A percentile compares a stretch with the other conserved stretches of the same genome.
phyloP scores from a whole-genome alignment of 768 basidiomycete genomes.

The Trametes cubensis region DNA sequence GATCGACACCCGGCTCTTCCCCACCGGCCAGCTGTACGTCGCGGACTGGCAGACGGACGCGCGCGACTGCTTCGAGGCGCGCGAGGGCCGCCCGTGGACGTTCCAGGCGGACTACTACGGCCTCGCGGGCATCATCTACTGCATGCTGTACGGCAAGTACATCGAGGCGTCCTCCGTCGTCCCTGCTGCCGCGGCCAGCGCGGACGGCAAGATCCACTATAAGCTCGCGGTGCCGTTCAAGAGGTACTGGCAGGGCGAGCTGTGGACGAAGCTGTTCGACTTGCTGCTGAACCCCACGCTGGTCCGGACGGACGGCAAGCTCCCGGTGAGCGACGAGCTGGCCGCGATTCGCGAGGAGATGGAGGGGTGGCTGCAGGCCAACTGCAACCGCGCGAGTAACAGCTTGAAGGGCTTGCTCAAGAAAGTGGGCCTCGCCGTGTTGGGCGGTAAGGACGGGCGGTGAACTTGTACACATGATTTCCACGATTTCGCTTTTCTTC shows the following conservation, averaged over 20 bases:
- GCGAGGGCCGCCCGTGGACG: slow-evolving; percentile 84
- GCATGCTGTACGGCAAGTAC: slow-evolving; percentile 96
- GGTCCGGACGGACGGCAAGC: slow-evolving; percentile 54
- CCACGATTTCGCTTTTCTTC: not conserved
- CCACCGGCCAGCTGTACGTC: slow-evolving; percentile 74
- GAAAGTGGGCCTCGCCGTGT: slow-evolving; percentile 68
- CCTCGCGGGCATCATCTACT: slow-evolving; percentile 91
- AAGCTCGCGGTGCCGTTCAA: slow-evolving; percentile 81
- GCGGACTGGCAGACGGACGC: slow-evolving; percentile 90
- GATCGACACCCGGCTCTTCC: slow-evolving; percentile 84
- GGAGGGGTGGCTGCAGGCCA: slow-evolving; percentile 83
- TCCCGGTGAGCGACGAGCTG: slow-evolving; percentile 79
- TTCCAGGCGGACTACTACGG: slow-evolving; percentile 97
- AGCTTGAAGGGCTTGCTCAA: slow-evolving; percentile 81
- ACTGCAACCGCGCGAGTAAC: slow-evolving; percentile 84
- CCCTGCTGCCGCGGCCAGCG: slow-evolving; percentile 37
- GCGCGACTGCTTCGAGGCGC: slow-evolving; percentile 90
- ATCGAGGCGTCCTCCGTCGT: slow-evolving; percentile 72
- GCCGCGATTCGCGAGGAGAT: slow-evolving; percentile 70
- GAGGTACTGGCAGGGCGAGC: slow-evolving; percentile 91
- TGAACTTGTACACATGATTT: not conserved
- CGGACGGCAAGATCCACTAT: slow-evolving; percentile 44
- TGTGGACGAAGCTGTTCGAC: slow-evolving; percentile 87
- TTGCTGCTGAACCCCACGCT: slow-evolving; percentile 78
- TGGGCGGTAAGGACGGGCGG: slow-evolving; percentile 35